These are phyloP conservation scores for Populus ilicifolia DNA, from an alignment of 345 rosid genomes.

Conservation along the genomic window DNA sequence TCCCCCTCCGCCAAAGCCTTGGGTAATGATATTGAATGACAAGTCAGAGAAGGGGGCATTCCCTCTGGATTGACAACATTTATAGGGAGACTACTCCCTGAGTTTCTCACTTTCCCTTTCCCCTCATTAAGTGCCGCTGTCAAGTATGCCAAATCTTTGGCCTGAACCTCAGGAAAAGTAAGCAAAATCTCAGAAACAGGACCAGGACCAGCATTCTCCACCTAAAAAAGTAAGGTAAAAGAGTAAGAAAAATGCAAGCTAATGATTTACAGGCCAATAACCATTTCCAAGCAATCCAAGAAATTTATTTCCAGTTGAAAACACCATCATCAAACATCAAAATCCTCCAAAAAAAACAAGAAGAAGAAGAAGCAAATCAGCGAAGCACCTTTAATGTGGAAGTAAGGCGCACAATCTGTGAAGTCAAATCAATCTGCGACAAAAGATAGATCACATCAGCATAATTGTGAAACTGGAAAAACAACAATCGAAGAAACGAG, in stretches of 20 bases:
- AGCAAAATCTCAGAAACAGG: slow-evolving; percentile 63
- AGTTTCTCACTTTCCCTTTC: slow-evolving; percentile 59
- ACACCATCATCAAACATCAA: not conserved
- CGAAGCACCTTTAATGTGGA: slow-evolving; percentile 65
- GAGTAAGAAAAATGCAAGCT: not conserved
- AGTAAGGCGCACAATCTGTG: slow-evolving; percentile 67
- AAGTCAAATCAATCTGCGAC: slow-evolving; percentile 77
- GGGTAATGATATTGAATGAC: slow-evolving; percentile 61
- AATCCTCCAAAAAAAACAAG: not conserved
- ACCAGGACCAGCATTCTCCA: slow-evolving; percentile 63
- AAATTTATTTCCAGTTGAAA: not conserved
- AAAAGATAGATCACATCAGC: not conserved
- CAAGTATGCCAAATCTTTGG: slow-evolving; percentile 64
- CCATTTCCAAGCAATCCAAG: not conserved
- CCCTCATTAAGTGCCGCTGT: slow-evolving; percentile 47
- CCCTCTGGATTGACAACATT: slow-evolving; percentile 38
- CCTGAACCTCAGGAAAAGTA: slow-evolving; percentile 68
- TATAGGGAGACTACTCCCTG: slow-evolving; percentile 44
- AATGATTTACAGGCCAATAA: not conserved
- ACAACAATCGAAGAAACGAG: not conserved
- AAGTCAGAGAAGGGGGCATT: slow-evolving; percentile 53
- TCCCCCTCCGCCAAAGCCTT: slow-evolving; percentile 56
- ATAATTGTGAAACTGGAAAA: not conserved
- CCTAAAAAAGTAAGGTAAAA: slow-evolving; percentile 30
- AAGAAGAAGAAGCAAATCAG: not conserved